A percentile compares a stretch with the other conserved stretches of the same genome.
Evolutionary conservation across 1,284 basidiomycete genomes (phyloP).

Genomic region (Naganishia liquefaciens): DNA sequence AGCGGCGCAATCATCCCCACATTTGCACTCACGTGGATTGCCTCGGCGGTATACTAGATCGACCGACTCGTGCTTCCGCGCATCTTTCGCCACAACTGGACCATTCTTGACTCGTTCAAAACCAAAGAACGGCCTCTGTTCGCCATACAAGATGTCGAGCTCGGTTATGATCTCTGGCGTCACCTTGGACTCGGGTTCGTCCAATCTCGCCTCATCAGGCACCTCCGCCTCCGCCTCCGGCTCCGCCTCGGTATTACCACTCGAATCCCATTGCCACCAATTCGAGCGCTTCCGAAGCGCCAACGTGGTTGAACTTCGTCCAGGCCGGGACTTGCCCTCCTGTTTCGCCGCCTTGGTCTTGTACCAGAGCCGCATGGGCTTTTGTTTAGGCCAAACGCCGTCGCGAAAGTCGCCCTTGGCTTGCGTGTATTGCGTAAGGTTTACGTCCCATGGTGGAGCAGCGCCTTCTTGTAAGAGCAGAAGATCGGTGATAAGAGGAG

Average conservation of each 20-base stretch:
- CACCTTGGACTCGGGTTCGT: conserved; percentile 33
- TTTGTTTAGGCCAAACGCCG: conserved; percentile 54
- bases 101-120: conserved; percentile 68
- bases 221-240: not conserved
- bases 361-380: conserved; percentile 72
- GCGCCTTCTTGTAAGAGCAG: conserved; percentile 39
- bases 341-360: conserved; percentile 48
- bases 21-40: conserved; percentile 42
- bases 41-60: conserved; percentile 45
- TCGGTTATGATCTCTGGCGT: conserved; percentile 69
- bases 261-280: conserved; percentile 32
- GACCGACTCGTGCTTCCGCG: conserved; percentile 47
- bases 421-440: conserved; percentile 44
- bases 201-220: conserved; percentile 9
- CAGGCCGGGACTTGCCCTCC: conserved; percentile 2
- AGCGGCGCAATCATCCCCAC: not conserved
- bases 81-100: conserved; percentile 56
- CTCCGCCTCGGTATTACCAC: conserved; percentile 57
- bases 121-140: conserved; percentile 76
- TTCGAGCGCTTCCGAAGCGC: not conserved
- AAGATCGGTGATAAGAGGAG: conserved; percentile 47
- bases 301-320: not conserved
- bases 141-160: conserved; percentile 80
- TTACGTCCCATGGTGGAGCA: conserved; percentile 38
- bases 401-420: conserved; percentile 47